Base-by-base conservation (phyloP, 805 yeast genomes). In the Cyberlindnera xylosilytica region DNA sequence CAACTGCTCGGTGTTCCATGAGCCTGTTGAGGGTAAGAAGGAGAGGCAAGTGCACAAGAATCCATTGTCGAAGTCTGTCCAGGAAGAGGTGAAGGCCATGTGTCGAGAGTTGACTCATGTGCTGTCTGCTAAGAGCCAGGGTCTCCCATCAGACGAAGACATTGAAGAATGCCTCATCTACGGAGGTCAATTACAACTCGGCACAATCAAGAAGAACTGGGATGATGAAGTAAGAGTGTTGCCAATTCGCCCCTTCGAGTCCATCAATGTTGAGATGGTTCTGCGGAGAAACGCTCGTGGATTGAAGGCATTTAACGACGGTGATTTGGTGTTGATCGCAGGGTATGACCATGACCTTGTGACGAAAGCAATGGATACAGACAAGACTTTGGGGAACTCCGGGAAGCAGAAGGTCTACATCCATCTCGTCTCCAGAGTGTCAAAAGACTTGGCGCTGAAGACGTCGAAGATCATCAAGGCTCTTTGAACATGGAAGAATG, bases 51-150 rank as follows among this genome's bases (percentile, higher is more conserved):
- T 36, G 6, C 22, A 29, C 12, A 37, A 36, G 26, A 34, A 46
- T 17, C 43, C 45, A 19, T 27, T 46, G 4, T 26, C 39, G 9
- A 46, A 36, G 3, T 35, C 20, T 15, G 16, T 22, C 2, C 29
- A 39, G 26, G 31, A 24, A 13, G 19, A 20, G 8, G 32, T 42
- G 12, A 51, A 47, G 26, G 19, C 18, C 6, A 35, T 37, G 13
- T 6, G n/a, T 15, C 17, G 12, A 5, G 27, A 19, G n/a, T 9
- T 28, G 4, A 19, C 17, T 7, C 11, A 17, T 4, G n/a, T 18
- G 12, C 4, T 20, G 8, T 4, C 33, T 4, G n/a, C n/a, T 3
- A n/a, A 7, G 20, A 19, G 31, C 4, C 15, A 35, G 13, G 38
- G 18, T 4, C 8, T 4, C 15, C 34, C 31, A 11, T 20, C 24